A percentile compares a stretch with the other conserved stretches of the same genome.
Evolutionary conservation across 768 basidiomycete species (phyloP).

Genomic region (Rhizopogon roseolus): DNA sequence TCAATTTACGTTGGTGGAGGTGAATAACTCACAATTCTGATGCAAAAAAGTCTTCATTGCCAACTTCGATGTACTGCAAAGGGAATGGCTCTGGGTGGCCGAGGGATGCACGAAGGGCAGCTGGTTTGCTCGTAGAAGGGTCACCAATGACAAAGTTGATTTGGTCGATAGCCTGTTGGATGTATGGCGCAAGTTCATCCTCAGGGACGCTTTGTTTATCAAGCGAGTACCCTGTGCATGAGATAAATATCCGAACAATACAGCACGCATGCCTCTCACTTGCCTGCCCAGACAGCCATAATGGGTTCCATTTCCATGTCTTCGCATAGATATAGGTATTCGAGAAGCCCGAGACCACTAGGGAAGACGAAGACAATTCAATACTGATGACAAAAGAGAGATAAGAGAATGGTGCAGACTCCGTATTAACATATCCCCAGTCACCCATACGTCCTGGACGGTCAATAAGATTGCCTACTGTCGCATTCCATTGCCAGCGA

Average conservation of each 20-base stretch:
- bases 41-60: slow-evolving; percentile 53
- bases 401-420: slow-evolving; percentile 29
- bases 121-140: slow-evolving; percentile 38
- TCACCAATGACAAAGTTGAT: slow-evolving; percentile 62
- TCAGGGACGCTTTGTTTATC: slow-evolving; percentile 41
- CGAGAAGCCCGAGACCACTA: slow-evolving; percentile 53
- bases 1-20: background rate
- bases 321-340: slow-evolving; percentile 54
- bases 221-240: slow-evolving; percentile 43
- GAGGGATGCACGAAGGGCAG: slow-evolving; percentile 50
- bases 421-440: slow-evolving; percentile 60
- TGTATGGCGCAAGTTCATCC: slow-evolving; percentile 39
- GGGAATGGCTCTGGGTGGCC: slow-evolving; percentile 52
- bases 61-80: slow-evolving; percentile 46
- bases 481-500: slow-evolving; percentile 66
- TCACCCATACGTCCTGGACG: slow-evolving; percentile 59
- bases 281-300: slow-evolving; percentile 60
- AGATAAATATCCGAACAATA: background rate
- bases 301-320: slow-evolving; percentile 53
- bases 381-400: background rate
- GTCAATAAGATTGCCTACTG: slow-evolving; percentile 51
- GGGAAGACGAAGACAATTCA: background rate
- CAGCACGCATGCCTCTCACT: background rate
- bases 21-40: slow-evolving; percentile 25
- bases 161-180: slow-evolving; percentile 55